A percentile compares a stretch with the other conserved stretches of the same genome.
Conservation (phyloP, 1,284 basidiomycete species). For the Pyrrhoderma noxium region DNA sequence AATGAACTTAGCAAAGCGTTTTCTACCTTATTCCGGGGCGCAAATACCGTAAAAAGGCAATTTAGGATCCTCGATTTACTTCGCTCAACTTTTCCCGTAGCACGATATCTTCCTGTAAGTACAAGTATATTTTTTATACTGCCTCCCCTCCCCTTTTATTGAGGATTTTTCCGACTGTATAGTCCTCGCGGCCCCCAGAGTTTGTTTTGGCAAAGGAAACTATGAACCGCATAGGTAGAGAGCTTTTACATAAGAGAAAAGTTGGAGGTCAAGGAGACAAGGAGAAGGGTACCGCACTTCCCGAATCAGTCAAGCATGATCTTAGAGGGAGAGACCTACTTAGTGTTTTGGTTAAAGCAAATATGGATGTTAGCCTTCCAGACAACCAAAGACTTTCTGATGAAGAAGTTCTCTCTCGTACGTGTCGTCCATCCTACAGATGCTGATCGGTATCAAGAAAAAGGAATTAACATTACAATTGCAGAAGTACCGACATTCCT, state of each 20-base stretch:
- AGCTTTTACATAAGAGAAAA: conserved; percentile 37
- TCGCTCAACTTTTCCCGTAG: conserved; percentile 8
- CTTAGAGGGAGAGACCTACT: conserved; percentile 26
- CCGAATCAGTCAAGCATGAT: conserved; percentile 15
- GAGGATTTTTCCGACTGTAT: not conserved
- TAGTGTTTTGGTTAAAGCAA: conserved; percentile 37
- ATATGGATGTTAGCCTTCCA: conserved; percentile 38
- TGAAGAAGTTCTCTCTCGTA: conserved; percentile 50
- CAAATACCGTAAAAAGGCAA: not conserved
- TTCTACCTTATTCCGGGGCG: conserved; percentile 23
- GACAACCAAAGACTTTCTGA: conserved; percentile 42
- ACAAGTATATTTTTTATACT: conserved; percentile 21
- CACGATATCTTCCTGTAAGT: conserved; percentile 19
- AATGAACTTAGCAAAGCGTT: conserved; percentile 30
- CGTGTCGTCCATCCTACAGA: conserved; percentile 28
- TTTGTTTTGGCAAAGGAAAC: conserved; percentile 23
- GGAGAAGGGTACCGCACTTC: conserved; percentile 24
- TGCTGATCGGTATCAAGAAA: not conserved
- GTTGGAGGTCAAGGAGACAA: conserved; percentile 25
- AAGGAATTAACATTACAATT: not conserved
- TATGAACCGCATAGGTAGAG: conserved; percentile 31
- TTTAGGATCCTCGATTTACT: conserved; percentile 1
- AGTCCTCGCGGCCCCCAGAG: conserved; percentile 3
- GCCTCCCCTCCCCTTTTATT: not conserved
- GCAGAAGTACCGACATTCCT: conserved; percentile 42